A percentile compares a stretch with the other conserved stretches of the same genome.
Conservation (phyloP, 192 early-diverging fungal genomes). For the Podila minutissima region DNA sequence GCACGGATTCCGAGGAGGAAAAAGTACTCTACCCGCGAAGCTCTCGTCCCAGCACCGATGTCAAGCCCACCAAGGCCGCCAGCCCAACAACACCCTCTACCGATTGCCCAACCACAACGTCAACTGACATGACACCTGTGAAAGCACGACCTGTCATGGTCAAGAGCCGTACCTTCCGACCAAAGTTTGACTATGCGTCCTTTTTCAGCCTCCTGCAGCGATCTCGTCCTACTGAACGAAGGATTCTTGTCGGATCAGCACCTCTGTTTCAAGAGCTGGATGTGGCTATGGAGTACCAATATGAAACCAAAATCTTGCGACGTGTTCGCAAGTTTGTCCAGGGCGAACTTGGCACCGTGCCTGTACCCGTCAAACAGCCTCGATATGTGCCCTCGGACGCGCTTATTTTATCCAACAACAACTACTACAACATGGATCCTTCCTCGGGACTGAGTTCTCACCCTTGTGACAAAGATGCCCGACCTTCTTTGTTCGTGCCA, state of each 20-base stretch:
- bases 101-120: not conserved
- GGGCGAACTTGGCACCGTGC: slow-evolving; percentile 28
- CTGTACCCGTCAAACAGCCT: slow-evolving; percentile 18
- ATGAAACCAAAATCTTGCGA: slow-evolving; percentile 50
- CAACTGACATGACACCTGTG: not conserved
- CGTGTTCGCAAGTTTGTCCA: slow-evolving; percentile 41
- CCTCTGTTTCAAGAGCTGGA: slow-evolving; percentile 55
- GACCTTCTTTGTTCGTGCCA: too few relatives aligned
- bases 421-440: not conserved
- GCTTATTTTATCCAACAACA: not conserved
- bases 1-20: slow-evolving; percentile 15
- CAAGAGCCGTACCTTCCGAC: slow-evolving; percentile 2
- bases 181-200: slow-evolving; percentile 42
- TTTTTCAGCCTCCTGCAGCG: slow-evolving; percentile 49
- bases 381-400: slow-evolving; percentile 5
- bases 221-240: slow-evolving; percentile 27
- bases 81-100: not conserved
- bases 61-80: not conserved
- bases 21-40: slow-evolving; percentile 3
- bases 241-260: slow-evolving; percentile 54
- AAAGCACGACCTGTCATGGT: slow-evolving; percentile 8
- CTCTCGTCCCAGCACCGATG: not conserved
- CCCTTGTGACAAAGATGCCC: too few relatives aligned
- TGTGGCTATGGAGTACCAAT: slow-evolving; percentile 35
- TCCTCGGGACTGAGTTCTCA: not conserved